These are phyloP conservation scores for Leccinum fuscescens DNA, from an alignment of 1,284 basidiomycete genomes.

Conservation along the genomic window DNA sequence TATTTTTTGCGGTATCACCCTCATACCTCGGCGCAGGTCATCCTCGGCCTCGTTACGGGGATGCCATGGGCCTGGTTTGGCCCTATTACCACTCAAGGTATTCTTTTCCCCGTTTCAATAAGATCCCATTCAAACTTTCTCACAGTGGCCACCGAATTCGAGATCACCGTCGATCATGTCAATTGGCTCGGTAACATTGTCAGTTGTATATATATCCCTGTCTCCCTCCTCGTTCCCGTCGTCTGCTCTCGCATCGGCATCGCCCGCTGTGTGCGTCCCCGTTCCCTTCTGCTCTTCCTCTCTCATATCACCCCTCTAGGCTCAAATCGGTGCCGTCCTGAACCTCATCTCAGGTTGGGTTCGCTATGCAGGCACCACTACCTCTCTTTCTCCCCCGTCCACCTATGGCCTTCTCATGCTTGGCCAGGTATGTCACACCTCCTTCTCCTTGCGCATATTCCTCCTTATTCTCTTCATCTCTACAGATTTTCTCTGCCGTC, in stretches of 20 bases:
- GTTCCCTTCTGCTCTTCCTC: background rate
- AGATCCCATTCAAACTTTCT: background rate
- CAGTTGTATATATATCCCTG: constrained; percentile 58
- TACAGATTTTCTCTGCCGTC: constrained; percentile 41
- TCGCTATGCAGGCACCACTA: constrained; percentile 66
- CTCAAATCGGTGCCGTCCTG: constrained; percentile 54
- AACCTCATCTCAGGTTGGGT: constrained; percentile 70
- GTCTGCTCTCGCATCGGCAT: constrained; percentile 60
- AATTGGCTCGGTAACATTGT: constrained; percentile 78
- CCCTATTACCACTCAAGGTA: constrained; percentile 68
- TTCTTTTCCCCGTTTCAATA: constrained; percentile 3
- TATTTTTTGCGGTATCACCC: background rate
- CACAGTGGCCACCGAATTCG: constrained; percentile 58
- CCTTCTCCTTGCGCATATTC: constrained; percentile 43
- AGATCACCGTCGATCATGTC: constrained; percentile 60
- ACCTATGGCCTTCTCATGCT: constrained; percentile 62
- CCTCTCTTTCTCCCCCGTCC: constrained; percentile 50
- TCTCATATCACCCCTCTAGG: constrained; percentile 13
- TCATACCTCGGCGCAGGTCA: constrained; percentile 39
- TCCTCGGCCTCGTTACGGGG: constrained; percentile 59
- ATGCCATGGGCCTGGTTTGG: constrained; percentile 76
- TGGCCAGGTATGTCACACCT: constrained; percentile 58
- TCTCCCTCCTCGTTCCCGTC: constrained; percentile 54
- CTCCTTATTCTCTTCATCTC: constrained; percentile 11
- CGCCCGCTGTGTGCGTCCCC: constrained; percentile 49